Evolutionary conservation across 78 protist species (phyloP).

Genomic region (Neovahlkampfia damariscottae): DNA sequence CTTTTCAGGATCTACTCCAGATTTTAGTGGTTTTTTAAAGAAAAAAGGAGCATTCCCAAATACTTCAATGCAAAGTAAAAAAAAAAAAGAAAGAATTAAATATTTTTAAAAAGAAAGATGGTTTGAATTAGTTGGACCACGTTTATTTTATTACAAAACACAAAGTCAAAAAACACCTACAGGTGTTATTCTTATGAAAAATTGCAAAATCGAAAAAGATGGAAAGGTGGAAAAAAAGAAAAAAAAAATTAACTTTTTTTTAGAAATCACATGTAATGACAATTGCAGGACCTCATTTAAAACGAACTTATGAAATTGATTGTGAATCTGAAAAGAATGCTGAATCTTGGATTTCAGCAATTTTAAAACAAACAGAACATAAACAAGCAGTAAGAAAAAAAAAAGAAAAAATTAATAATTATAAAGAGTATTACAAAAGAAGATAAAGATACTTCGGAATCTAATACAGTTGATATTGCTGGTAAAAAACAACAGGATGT

Average conservation of each 20-base stretch:
- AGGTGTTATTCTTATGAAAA: neutral
- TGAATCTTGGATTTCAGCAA: neutral
- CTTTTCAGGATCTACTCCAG: no score
- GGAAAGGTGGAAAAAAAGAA: neutral
- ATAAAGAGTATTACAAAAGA: neutral
- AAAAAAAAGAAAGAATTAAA: no score
- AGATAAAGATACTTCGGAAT: neutral
- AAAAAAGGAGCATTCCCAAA: no score
- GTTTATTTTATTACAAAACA: slow-evolving; percentile 17
- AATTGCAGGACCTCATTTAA: neutral
- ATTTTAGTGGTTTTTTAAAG: neutral
- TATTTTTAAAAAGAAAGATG: slow-evolving; percentile 6
- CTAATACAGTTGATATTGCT: neutral
- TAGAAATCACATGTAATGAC: no score
- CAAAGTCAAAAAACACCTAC: neutral
- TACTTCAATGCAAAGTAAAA: no score
- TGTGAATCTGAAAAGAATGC: neutral
- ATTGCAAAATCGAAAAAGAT: neutral
- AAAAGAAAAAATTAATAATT: neutral
- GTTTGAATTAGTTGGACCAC: slow-evolving; percentile 8
- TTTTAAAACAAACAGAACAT: neutral
- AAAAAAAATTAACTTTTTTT: neutral
- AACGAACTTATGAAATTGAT: neutral
- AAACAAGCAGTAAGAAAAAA: neutral
- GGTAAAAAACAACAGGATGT: neutral